Base-by-base conservation (phyloP, 257 asterid genomes). In the Scutellaria baicalensis region DNA sequence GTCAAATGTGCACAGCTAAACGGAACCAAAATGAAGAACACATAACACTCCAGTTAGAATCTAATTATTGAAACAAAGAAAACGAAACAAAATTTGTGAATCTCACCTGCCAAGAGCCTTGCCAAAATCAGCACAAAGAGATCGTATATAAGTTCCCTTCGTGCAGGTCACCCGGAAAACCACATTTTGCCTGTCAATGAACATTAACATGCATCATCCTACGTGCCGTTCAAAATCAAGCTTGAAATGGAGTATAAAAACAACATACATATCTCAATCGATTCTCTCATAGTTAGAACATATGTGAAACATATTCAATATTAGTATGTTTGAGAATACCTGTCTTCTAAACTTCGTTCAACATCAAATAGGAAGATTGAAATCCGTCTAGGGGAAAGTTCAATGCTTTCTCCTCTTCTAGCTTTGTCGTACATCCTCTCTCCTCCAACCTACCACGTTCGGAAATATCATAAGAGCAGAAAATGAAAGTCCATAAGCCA, bases 351-450 rank as follows among this genome's bases (percentile, higher is more conserved):
- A 83, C 99, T 93, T 74, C 97, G 82, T 76, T 91, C 95, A 56
- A 93, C 87, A 0, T 87, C 90, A 36, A 93, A 91, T 64, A 86
- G 86, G 78, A 75, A 87, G 73, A 93, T 86, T 33, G 97, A 86
- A 64, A 93, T 84, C 59, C 90, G 84, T 64, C 99, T 86, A 2
- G 99, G 99, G 38, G 99, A 76, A 72, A 93, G 97, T 80, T 93
- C 96, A 20, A 91, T 79, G 82, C 83, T 89, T 82, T 93, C 99
- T 68, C 99, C 99, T 82, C 85, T 91, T 81, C 99, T 86, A 69
- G 99, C 99, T 82, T 91, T 93, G 31, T 93, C 96, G 51, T 93
- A 93, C 99, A 93, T 83, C 85, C 88, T 87, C 79, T 89, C 96
- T 71, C 99, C 99, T 13, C 97, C 96, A 61, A 93, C 96, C 99